Conservation (phyloP, 768 basidiomycete species). For the Termitomyces sp. region DNA sequence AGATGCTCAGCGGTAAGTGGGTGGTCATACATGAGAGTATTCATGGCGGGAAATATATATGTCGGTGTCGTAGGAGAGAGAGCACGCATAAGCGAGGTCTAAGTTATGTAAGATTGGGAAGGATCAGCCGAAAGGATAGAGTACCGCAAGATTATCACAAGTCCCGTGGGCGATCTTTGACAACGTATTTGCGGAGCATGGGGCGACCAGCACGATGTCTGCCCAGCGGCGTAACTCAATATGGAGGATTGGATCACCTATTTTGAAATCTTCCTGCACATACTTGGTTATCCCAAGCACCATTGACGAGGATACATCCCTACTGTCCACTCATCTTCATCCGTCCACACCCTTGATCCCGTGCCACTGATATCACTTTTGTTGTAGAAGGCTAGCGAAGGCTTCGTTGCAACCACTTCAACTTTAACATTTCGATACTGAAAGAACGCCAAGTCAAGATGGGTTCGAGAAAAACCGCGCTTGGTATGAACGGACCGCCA, state of each 20-base stretch:
- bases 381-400: slow-evolving; percentile 74
- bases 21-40: slow-evolving; percentile 96
- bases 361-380: slow-evolving; percentile 39
- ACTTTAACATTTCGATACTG: slow-evolving; percentile 75
- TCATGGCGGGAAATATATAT: slow-evolving; percentile 96
- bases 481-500: slow-evolving; percentile 38
- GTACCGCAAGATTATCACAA: slow-evolving; percentile 87
- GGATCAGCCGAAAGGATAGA: neutral
- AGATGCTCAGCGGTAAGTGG: slow-evolving; percentile 86
- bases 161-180: slow-evolving; percentile 86
- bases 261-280: slow-evolving; percentile 58
- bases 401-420: slow-evolving; percentile 78
- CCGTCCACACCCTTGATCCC: slow-evolving; percentile 75
- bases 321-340: slow-evolving; percentile 92
- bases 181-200: slow-evolving; percentile 95
- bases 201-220: slow-evolving; percentile 90
- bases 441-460: neutral
- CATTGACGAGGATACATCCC: neutral
- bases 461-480: neutral
- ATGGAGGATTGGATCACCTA: slow-evolving; percentile 92
- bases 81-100: slow-evolving; percentile 82
- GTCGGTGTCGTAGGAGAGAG: slow-evolving; percentile 80
- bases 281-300: neutral
- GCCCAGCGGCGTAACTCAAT: slow-evolving; percentile 95
- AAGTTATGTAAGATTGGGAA: neutral